These are phyloP conservation scores for Nigrograna mackinnonii DNA, from an alignment of 2,329 filamentous ascomycete genomes.

Conservation along the genomic window DNA sequence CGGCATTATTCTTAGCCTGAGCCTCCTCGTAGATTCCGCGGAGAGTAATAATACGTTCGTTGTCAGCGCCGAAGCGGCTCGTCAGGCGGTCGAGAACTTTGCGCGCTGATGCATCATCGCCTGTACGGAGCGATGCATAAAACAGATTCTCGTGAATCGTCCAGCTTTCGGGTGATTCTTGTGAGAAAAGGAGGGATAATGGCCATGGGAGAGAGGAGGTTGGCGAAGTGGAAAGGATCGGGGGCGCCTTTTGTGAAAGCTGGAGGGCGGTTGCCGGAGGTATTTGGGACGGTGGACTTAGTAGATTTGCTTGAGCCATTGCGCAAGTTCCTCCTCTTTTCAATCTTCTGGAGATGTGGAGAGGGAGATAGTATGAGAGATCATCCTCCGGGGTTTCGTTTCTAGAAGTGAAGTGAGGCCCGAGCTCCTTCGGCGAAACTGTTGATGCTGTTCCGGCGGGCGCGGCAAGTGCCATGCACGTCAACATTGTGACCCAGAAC, in stretches of 20 bases:
- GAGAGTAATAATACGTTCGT: conserved; percentile 85
- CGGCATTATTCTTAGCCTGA: conserved; percentile 66
- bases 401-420: too few relatives aligned
- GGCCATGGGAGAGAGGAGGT: conserved; percentile 52
- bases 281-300: conserved; percentile 44
- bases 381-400: conserved; percentile 1
- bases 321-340: conserved; percentile 2
- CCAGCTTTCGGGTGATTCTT: conserved; percentile 82
- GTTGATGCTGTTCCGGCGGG: too few relatives aligned
- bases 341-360: conserved; percentile 1
- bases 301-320: conserved; percentile 40
- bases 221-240: conserved; percentile 40
- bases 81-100: conserved; percentile 75
- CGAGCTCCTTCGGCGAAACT: conserved; percentile 8
- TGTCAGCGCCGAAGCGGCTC: conserved; percentile 77
- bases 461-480: too few relatives aligned
- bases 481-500: too few relatives aligned
- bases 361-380: conserved; percentile 4
- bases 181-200: conserved; percentile 53
- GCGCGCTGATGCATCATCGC: conserved; percentile 78
- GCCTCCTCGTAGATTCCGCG: conserved; percentile 85
- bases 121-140: conserved; percentile 79
- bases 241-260: conserved; percentile 53
- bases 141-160: conserved; percentile 84
- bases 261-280: conserved; percentile 45